These are phyloP conservation scores for Phytophthora parvispora DNA, from an alignment of 352 stramenopile species.

Conservation along the genomic window DNA sequence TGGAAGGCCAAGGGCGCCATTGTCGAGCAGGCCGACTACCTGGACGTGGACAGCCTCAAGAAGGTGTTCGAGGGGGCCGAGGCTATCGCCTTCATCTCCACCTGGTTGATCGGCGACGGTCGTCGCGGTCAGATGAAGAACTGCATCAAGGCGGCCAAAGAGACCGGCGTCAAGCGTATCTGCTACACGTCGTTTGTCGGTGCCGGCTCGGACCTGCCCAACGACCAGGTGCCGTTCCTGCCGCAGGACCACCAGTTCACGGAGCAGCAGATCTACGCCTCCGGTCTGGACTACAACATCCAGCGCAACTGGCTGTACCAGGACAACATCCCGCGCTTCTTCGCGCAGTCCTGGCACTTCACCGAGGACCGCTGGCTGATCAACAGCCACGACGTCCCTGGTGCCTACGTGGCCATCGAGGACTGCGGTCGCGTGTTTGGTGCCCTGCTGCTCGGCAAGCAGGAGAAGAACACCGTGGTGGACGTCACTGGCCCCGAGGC, in stretches of 20 bases:
- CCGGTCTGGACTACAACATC: conserved; percentile 34
- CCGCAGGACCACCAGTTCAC: conserved; percentile 25
- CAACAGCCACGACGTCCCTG: conserved; percentile 23
- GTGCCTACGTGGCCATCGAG: conserved; percentile 15
- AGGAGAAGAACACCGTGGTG: conserved; percentile 28
- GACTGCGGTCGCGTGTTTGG: conserved; percentile 30
- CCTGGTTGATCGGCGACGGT: conserved; percentile 18
- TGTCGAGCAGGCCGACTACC: not conserved
- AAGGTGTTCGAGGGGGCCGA: conserved; percentile 24
- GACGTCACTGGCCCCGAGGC: conserved; percentile 18
- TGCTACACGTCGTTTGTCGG: conserved; percentile 25
- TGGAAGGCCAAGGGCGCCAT: conserved; percentile 1
- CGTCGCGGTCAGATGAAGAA: conserved; percentile 26
- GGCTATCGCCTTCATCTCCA: conserved; percentile 27
- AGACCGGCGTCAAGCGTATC: conserved; percentile 21
- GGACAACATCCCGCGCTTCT: conserved; percentile 29
- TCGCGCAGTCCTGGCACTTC: conserved; percentile 33
- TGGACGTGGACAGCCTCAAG: conserved; percentile 19
- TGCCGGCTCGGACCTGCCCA: conserved; percentile 13
- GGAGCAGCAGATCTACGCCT: conserved; percentile 27
- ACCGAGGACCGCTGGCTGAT: conserved; percentile 21
- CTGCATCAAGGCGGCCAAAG: conserved; percentile 21
- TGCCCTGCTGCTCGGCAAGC: conserved; percentile 25
- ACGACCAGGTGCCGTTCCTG: conserved; percentile 28
- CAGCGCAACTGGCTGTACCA: conserved; percentile 30